Conservation (phyloP, 2,329 filamentous ascomycete species). For the Cadophora malorum region DNA sequence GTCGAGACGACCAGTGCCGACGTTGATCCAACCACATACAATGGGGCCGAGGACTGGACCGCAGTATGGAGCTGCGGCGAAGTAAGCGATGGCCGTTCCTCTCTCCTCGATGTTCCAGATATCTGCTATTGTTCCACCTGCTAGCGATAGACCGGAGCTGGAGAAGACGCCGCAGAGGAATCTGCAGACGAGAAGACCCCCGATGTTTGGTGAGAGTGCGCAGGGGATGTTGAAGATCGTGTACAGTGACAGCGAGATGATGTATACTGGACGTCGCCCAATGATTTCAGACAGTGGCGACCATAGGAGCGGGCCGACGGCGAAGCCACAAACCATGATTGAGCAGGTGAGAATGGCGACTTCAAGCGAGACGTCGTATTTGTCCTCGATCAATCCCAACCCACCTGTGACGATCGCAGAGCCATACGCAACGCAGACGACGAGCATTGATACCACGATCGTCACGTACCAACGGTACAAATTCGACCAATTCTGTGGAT, state of each 20-base stretch:
- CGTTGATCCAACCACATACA: slow-evolving; percentile 14
- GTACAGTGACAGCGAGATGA: not conserved
- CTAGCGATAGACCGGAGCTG: slow-evolving; percentile 56
- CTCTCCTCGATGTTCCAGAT: slow-evolving; percentile 26
- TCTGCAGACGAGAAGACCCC: slow-evolving; percentile 51
- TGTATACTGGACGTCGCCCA: not conserved
- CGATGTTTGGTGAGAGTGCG: slow-evolving; percentile 43
- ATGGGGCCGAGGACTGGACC: slow-evolving; percentile 1
- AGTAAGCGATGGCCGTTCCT: not conserved
- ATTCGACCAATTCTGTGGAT: slow-evolving; percentile 19
- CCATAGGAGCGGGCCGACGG: slow-evolving; percentile 60
- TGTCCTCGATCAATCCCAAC: slow-evolving; percentile 12
- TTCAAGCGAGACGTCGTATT: slow-evolving; percentile 21
- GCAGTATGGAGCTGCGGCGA: not conserved
- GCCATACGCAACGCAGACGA: slow-evolving; percentile 16
- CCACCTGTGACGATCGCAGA: slow-evolving; percentile 17
- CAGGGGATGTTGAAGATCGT: slow-evolving; percentile 64
- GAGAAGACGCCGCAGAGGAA: slow-evolving; percentile 57
- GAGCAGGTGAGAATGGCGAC: slow-evolving; percentile 21
- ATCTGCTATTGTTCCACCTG: slow-evolving; percentile 51
- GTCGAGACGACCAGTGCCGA: slow-evolving; percentile 8
- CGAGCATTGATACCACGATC: slow-evolving; percentile 2
- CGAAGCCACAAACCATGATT: slow-evolving; percentile 61
- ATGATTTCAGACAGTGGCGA: slow-evolving; percentile 55
- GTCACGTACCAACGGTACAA: slow-evolving; percentile 17